Base-by-base conservation (phyloP, 129 eudicot species). In the Oenanthe sinensis region DNA sequence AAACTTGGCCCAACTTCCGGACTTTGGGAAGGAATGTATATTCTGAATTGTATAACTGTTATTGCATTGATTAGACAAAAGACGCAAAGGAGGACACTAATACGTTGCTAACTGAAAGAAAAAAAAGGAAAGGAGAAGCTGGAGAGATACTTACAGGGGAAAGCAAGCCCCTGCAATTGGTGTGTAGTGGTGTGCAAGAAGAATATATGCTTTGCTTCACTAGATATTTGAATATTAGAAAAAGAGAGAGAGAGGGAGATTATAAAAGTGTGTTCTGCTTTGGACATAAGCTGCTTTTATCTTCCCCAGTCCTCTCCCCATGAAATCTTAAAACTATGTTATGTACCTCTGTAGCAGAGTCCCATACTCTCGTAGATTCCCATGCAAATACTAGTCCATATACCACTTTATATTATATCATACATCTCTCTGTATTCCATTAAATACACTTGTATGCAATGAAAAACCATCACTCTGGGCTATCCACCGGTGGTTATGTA, bases 121-220 rank as follows among this genome's bases (percentile, higher is more conserved):
- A 88, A 92, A 82, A 73, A 88, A 86, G 89, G 42, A 39, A 33
- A 33, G 36, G 36, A 33, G 36, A 33, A 33, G 48, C 26, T 22
- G 40, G 71, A 60, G 82, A 87, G 87, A 88, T 85, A 85, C 93
- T 90, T 84, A 81, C 91, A 84, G 81, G 84, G 82, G 87, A 83
- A 87, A 83, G 85, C 84, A 43, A 81, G 83, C 58, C 65, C 58
- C 77, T 78, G 39, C 58, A 39, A 74, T 73, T 62, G 71, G 48
- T 58, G 65, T 58, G 65, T 13, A 68, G 80, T 77, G 85, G 85
- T 85, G 86, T 80, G 82, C 77, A 78, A 73, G 86, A 67, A 79
- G 60, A 46, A 74, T 86, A 88, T 87, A 92, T 92, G 86, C 97
- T 85, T 88, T 85, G 89, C 97, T 92, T 90, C 87, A 70, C 8